Conservation (phyloP, 805 yeast species). For the Torulaspora microellipsoides region DNA sequence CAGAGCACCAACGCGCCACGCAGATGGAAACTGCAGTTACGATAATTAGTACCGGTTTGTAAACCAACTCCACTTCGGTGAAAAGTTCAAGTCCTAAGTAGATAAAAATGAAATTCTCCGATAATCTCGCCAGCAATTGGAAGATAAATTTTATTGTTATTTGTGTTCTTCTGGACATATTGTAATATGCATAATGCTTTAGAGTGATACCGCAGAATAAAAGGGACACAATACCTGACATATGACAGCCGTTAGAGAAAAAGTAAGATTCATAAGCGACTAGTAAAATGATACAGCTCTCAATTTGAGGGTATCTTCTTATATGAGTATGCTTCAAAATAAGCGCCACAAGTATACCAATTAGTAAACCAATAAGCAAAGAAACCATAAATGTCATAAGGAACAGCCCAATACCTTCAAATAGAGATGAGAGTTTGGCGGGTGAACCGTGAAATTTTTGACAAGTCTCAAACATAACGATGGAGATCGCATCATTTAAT, state of each 20-base stretch:
- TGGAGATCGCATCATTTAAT: conserved; percentile 94
- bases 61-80: conserved; percentile 93
- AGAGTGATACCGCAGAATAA: conserved; percentile 94
- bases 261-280: conserved; percentile 95
- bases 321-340: conserved; percentile 88
- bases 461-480: conserved; percentile 98
- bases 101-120: conserved; percentile 95
- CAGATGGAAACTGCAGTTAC: conserved; percentile 88
- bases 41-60: conserved; percentile 87
- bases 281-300: conserved; percentile 83
- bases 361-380: conserved; percentile 78
- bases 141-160: conserved; percentile 93
- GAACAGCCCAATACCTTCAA: conserved; percentile 92
- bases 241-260: conserved; percentile 97
- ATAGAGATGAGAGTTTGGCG: conserved; percentile 67
- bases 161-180: conserved; percentile 96
- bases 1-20: conserved; percentile 95
- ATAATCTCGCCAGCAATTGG: conserved; percentile 88
- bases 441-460: conserved; percentile 90
- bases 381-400: conserved; percentile 90
- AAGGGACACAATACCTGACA: conserved; percentile 96
- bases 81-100: conserved; percentile 90
- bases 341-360: conserved; percentile 86
- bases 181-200: conserved; percentile 94
- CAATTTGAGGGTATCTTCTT: conserved; percentile 93